Evolutionary conservation across 768 basidiomycete species (phyloP).

Genomic region (Lepiota subincarnata): DNA sequence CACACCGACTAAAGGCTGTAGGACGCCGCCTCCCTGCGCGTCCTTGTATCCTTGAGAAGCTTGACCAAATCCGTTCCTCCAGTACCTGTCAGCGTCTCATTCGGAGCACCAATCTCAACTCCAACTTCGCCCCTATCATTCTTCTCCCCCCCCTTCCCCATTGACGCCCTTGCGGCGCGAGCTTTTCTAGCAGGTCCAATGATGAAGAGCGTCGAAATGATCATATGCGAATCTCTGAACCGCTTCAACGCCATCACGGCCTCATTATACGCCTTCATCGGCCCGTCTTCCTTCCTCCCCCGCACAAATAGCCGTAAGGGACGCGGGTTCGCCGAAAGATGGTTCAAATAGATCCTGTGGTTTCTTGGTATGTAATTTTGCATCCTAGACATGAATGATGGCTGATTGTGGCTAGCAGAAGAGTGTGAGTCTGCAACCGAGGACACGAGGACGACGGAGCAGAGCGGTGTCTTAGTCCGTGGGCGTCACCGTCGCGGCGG

Average conservation of each 20-base stretch:
- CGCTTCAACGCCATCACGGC: conserved; percentile 65
- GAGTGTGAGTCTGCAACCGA: too few species aligned
- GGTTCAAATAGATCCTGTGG: conserved; percentile 71
- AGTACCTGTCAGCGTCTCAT: conserved; percentile 55
- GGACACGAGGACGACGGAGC: too few species aligned
- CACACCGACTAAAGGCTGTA: not conserved
- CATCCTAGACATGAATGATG: conserved; percentile 70
- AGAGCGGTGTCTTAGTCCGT: too few species aligned
- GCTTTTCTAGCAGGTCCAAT: conserved; percentile 59
- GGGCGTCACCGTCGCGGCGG: too few species aligned
- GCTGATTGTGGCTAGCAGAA: conserved; percentile 23
- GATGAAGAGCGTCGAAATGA: conserved; percentile 74
- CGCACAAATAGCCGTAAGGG: conserved; percentile 58
- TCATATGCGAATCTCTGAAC: conserved; percentile 79
- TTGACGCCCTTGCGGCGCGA: conserved; percentile 18
- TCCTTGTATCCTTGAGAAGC: conserved; percentile 73
- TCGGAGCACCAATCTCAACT: conserved; percentile 15
- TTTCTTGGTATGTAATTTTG: conserved; percentile 80
- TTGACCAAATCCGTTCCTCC: conserved; percentile 77
- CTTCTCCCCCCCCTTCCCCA: conserved; percentile 10
- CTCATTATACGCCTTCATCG: conserved; percentile 59
- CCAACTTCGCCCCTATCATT: conserved; percentile 4
- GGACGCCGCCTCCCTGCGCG: conserved; percentile 52
- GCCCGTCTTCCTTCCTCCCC: conserved; percentile 24
- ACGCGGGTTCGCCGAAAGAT: conserved; percentile 58